These are phyloP conservation scores for Komagataella mondaviorum DNA, from an alignment of 805 yeast genomes.

Conservation along the genomic window DNA sequence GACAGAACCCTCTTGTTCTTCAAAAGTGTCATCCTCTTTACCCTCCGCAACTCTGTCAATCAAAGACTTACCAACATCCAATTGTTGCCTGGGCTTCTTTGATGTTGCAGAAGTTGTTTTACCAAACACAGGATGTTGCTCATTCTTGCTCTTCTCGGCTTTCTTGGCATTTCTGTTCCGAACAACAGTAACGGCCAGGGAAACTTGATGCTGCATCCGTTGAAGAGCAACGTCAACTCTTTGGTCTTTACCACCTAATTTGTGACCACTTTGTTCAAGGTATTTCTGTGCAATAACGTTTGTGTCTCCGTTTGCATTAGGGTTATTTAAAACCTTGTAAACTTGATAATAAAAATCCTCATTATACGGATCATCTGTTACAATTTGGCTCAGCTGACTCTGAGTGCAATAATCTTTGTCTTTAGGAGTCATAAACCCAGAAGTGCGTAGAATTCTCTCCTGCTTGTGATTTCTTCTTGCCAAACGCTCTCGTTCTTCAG, in stretches of 20 bases:
- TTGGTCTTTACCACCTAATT: slow-evolving; percentile 73
- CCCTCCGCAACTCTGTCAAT: slow-evolving; percentile 32
- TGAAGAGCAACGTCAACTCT: slow-evolving; percentile 85
- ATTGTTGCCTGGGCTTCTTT: slow-evolving; percentile 78
- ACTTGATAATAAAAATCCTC: slow-evolving; percentile 97
- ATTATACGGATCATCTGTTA: slow-evolving; percentile 91
- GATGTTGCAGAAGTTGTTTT: slow-evolving; percentile 68
- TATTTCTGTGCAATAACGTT: slow-evolving; percentile 89
- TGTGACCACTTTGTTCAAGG: slow-evolving; percentile 81
- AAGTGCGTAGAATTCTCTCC: slow-evolving; percentile 60
- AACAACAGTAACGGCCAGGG: slow-evolving; percentile 90
- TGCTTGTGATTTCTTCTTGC: slow-evolving; percentile 64
- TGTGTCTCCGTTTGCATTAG: slow-evolving; percentile 43
- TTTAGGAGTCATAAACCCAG: slow-evolving; percentile 94
- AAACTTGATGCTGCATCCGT: slow-evolving; percentile 97
- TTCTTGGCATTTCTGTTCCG: slow-evolving; percentile 63
- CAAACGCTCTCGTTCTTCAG: slow-evolving; percentile 60
- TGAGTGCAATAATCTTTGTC: slow-evolving; percentile 94
- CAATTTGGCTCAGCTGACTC: slow-evolving; percentile 88
- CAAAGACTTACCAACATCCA: slow-evolving; percentile 35
- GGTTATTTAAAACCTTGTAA: slow-evolving; percentile 53
- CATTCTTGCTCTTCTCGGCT: slow-evolving; percentile 51
- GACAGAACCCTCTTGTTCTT: slow-evolving; percentile 11
- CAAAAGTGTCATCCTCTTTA: slow-evolving; percentile 9
- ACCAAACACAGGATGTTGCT: slow-evolving; percentile 53